Evolutionary conservation across 371 early-diverging fungal genomes (phyloP), one percentile per base, ranked within the genome.

Genomic region (Mortierella sp.): DNA sequence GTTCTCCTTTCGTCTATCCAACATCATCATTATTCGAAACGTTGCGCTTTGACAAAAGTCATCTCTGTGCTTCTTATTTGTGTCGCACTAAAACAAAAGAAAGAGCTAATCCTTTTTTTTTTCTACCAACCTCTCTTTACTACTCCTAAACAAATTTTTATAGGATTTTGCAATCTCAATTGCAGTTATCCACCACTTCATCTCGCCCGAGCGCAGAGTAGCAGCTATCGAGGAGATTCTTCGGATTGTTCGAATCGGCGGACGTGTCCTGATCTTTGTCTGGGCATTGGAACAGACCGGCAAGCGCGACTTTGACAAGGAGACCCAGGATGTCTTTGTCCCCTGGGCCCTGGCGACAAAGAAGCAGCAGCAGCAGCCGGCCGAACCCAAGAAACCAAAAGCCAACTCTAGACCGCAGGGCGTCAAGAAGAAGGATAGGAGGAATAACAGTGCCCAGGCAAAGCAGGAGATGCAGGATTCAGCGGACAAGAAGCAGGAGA

Each of bases 171-270:
- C 91, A 1, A 91, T 98, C 40, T 97, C 96, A 0, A 98, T 99
- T 72, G 99, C 99, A 14, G 98, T 97, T 19, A 96, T 99, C 45
- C 99, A 99, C 86, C 98, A 99, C 85, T 94, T 99, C 63, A 90
- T 97, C 11, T 91, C 95, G 0, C 89, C 90, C 0, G 95, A 95
- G 71, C 89, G 99, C 61, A 85, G 99, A 53, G 50, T 86, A 16
- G 85, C 82, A 10, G 99, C 98, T 0, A 85, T 96, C 2, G 84
- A 90, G 83, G 98, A 98, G 82, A 81, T 98, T 14, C 72, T 94
- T 29, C 86, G 98, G 37, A 91, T 96, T 6, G 85, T 95, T 2
- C 76, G 88, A 68, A 89, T 91, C 0, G 96, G 95, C 1, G 97
- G 97, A 5, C 86, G 81, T 37, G 77, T 94, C 3, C 85, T 99